phyloP scores from a whole-genome alignment of 164 flowering plant species.

The Vitis rotundifolia region DNA sequence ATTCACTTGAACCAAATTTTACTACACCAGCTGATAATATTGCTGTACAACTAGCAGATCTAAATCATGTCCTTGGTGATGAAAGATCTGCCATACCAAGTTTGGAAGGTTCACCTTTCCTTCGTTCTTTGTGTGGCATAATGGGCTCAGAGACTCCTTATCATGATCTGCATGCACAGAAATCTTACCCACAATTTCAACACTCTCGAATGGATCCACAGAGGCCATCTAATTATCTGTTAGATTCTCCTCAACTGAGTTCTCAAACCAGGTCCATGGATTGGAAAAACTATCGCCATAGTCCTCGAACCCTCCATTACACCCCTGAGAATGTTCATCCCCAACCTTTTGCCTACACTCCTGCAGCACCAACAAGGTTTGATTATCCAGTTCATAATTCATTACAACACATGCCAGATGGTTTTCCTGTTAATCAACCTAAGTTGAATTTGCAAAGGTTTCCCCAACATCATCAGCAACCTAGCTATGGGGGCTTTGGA shows the following conservation, averaged over 20 bases:
- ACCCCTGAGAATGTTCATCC: background rate
- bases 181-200: conserved; percentile 3
- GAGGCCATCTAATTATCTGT: background rate
- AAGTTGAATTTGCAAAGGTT: background rate
- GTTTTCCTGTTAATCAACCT: background rate
- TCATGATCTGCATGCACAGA: background rate
- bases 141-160: background rate
- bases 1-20: background rate
- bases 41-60: conserved; percentile 1
- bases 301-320: background rate
- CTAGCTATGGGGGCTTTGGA: background rate
- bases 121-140: background rate
- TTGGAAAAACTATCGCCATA: background rate
- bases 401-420: background rate
- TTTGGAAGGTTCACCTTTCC: conserved; percentile 2
- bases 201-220: background rate
- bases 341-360: background rate
- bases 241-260: background rate
- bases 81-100: background rate
- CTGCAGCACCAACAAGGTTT: background rate
- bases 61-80: background rate
- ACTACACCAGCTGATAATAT: background rate
- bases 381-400: conserved; percentile 3
- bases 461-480: conserved; percentile 6
- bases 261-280: background rate